Conservation (phyloP, 768 basidiomycete genomes). For the Psilocybe azurescens region DNA sequence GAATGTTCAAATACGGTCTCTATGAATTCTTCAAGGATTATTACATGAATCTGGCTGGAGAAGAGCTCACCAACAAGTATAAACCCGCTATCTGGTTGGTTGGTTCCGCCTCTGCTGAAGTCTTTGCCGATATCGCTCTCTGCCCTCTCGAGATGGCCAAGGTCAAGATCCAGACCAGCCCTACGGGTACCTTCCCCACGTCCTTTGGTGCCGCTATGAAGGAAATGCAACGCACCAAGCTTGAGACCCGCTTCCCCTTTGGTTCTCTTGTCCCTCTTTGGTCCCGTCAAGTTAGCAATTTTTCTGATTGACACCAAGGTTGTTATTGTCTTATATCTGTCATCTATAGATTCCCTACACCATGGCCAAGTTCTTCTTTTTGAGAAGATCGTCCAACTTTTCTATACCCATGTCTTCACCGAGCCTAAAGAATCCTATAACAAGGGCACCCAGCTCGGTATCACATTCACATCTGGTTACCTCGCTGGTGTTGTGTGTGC, state of each 20-base stretch:
- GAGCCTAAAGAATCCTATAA: slow-evolving; percentile 78
- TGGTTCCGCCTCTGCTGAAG: slow-evolving; percentile 92
- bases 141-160: slow-evolving; percentile 96
- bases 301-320: not conserved
- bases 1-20: slow-evolving; percentile 98
- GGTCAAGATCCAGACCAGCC: slow-evolving; percentile 87
- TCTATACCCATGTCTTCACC: slow-evolving; percentile 89
- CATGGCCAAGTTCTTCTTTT: slow-evolving; percentile 99
- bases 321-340: not conserved
- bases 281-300: slow-evolving; percentile 75
- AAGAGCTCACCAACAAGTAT: slow-evolving; percentile 80
- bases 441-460: slow-evolving; percentile 84
- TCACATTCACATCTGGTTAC: slow-evolving; percentile 92
- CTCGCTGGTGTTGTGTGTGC: slow-evolving; percentile 96
- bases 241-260: slow-evolving; percentile 84
- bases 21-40: slow-evolving; percentile 96
- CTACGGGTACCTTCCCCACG: slow-evolving; percentile 77
- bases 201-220: slow-evolving; percentile 71
- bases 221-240: slow-evolving; percentile 69
- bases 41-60: slow-evolving; percentile 90
- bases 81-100: slow-evolving; percentile 93
- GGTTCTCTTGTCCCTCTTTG: slow-evolving; percentile 86
- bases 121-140: slow-evolving; percentile 95
- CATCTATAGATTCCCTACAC: slow-evolving; percentile 87
- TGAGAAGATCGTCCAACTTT: slow-evolving; percentile 85